Conservation (phyloP, 805 yeast species). For the Kockiozyma suomiensis region DNA sequence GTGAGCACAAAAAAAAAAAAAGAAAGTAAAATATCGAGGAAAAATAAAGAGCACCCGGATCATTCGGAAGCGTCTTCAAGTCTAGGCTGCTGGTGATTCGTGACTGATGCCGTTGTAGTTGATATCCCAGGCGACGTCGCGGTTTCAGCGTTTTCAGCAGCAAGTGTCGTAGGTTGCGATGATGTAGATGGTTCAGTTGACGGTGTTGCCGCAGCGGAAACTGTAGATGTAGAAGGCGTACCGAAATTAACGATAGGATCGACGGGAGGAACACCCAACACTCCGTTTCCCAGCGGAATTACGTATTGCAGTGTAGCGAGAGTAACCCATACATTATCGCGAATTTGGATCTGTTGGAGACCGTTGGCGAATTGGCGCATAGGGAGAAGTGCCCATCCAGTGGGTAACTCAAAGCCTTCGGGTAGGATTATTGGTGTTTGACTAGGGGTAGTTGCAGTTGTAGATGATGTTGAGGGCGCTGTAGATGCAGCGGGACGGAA, state of each 20-base stretch:
- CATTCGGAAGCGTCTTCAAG: constrained; percentile 6
- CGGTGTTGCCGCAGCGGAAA: constrained; percentile 8
- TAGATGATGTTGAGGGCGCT: background rate
- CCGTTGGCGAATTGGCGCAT: constrained; percentile 35
- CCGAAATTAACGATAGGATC: constrained; percentile 16
- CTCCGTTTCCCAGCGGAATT: constrained; percentile 25
- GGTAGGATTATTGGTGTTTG: constrained; percentile 24
- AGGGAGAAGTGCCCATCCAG: constrained; percentile 36
- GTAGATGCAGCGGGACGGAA: background rate
- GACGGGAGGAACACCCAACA: constrained; percentile 22
- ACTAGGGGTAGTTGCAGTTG: background rate
- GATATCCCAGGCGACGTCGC: background rate
- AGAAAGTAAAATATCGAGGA: background rate
- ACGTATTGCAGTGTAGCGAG: constrained; percentile 31
- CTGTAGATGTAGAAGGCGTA: no score
- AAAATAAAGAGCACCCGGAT: no score
- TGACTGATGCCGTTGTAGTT: no score
- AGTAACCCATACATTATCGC: constrained; percentile 33
- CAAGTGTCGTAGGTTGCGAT: background rate
- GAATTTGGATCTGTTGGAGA: constrained; percentile 28
- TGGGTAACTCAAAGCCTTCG: constrained; percentile 27
- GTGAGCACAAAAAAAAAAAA: background rate
- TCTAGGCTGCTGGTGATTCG: constrained; percentile 4
- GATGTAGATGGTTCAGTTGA: background rate
- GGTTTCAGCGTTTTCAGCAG: background rate